Percentiles rank a stretch among this genome's conserved stretches.
These are phyloP conservation scores for Diaporthe vaccinii DNA, from an alignment of 2,329 filamentous ascomycete genomes.

Conservation along the genomic window DNA sequence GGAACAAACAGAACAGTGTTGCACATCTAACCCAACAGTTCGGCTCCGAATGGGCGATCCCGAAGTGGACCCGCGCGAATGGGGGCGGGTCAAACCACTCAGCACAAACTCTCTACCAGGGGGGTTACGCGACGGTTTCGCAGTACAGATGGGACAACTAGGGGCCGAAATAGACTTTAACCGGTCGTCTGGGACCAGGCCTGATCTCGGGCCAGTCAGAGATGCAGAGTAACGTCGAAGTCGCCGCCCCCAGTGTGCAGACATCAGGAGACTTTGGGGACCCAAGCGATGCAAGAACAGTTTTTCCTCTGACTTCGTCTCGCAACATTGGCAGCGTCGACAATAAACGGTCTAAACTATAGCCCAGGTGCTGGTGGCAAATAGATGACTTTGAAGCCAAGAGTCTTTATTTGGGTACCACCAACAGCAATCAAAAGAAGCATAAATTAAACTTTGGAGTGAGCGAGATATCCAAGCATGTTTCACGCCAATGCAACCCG, in stretches of 20 bases:
- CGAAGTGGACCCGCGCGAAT: background rate
- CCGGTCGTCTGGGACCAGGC: background rate
- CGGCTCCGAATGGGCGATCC: background rate
- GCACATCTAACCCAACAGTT: background rate
- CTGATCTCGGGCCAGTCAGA: background rate
- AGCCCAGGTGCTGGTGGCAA: background rate
- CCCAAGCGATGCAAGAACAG: background rate
- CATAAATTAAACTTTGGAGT: background rate
- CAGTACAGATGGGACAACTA: background rate
- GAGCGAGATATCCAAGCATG: background rate
- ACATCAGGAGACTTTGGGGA: background rate
- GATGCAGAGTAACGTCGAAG: background rate
- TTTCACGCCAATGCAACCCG: background rate
- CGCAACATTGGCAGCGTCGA: background rate
- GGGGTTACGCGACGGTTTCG: constrained; percentile 14
- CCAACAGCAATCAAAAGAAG: background rate
- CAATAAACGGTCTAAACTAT: background rate
- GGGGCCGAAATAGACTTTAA: background rate
- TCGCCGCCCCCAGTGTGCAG: background rate
- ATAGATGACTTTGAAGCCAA: background rate
- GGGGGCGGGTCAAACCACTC: background rate
- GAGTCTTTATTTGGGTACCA: background rate
- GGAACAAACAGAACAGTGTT: background rate
- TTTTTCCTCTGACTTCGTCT: background rate
- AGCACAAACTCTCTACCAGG: background rate